Evolutionary conservation across 2,329 filamentous ascomycete genomes (phyloP), one percentile per base, ranked within the genome.

Genomic region (Colletotrichum lupini): DNA sequence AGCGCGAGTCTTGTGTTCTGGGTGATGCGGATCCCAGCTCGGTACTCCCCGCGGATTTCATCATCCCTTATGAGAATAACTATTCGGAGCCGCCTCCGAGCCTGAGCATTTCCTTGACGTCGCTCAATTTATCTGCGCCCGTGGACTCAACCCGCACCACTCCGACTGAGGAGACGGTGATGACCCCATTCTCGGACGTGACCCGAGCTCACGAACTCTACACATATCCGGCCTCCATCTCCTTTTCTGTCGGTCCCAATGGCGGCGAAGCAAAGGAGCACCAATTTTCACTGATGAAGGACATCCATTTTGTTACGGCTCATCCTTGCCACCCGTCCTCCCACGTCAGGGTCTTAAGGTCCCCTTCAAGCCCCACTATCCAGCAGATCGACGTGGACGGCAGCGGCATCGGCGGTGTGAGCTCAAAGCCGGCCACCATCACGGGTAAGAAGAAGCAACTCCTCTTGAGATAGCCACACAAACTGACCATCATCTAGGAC

Each of bases 231-330:
- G 83, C 85, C 6, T 81, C 83, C 6, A 70, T 84, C 5, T 76
- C 81, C 5, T 88, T 88, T 74, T 79, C 79, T 1, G 81, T 87
- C 5, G 67, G 63, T 11, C 81, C 81, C 14, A 80, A 84, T 46
- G 85, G 85, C 35, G 81, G 83, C 2, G 77, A 81, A 2, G 82
- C 83, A 1, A 82, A 85, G 57, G 82, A 86, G 68, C 76, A 86
- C 65, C 83, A 83, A 1, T 85, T 87, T 64, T 77, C 85, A 1
- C 80, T 93, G 11, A 81, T 82, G 6, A 88, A 90, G 75, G 91
- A 93, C 71, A 85, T 92, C 26, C 88, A 88, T 76, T 93, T 93
- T 78, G 89, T 92, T 22, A 92, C 91, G 1, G 90, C 90, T 0
- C 90, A 92, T 76, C 91, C 91, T 0, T 93, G 91, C 76, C 86